These are phyloP conservation scores for Neonectria coccinea DNA, from an alignment of 2,329 filamentous ascomycete species.

Conservation along the genomic window DNA sequence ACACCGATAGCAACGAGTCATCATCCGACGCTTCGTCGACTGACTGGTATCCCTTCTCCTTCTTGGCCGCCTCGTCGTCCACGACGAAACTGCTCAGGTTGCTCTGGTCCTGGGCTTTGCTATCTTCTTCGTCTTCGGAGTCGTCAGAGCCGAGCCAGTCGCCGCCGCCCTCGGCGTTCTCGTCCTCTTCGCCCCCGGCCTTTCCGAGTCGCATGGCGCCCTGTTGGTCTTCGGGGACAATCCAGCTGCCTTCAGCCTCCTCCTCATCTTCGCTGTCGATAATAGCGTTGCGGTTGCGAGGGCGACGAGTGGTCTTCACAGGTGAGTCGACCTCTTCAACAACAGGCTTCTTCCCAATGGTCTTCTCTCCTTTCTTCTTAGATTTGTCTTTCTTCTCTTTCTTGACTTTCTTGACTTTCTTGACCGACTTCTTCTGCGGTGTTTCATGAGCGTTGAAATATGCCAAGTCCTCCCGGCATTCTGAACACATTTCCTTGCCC, in stretches of 20 bases:
- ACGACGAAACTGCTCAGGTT: conserved; percentile 68
- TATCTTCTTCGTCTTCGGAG: conserved; percentile 67
- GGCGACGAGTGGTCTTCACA: conserved; percentile 46
- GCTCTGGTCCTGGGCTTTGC: conserved; percentile 64
- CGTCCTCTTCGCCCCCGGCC: conserved; percentile 86
- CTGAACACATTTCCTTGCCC: conserved; percentile 70
- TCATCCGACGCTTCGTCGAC: conserved; percentile 44
- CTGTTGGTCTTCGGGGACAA: conserved; percentile 77
- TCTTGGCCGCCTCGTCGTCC: conserved; percentile 59
- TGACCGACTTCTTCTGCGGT: conserved; percentile 49
- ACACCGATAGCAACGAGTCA: conserved; percentile 51
- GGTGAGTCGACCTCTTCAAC: conserved; percentile 31
- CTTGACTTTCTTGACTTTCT: conserved; percentile 31
- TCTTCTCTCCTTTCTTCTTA: conserved; percentile 37
- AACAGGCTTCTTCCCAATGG: conserved; percentile 26
- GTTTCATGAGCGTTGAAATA: conserved; percentile 65
- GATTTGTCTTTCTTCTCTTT: conserved; percentile 36
- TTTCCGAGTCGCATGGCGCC: conserved; percentile 73
- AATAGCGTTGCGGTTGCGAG: conserved; percentile 45
- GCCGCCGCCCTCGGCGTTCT: conserved; percentile 87
- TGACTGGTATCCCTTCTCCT: conserved; percentile 47
- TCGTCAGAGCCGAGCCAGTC: conserved; percentile 82
- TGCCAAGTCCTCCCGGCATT: conserved; percentile 81
- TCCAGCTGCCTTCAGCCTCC: conserved; percentile 81
- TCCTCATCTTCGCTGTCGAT: conserved; percentile 51